Percentiles rank a stretch among this genome's conserved stretches.
phyloP scores from a whole-genome alignment of 2,329 filamentous ascomycete genomes.

The Thermoascus crustaceus region DNA sequence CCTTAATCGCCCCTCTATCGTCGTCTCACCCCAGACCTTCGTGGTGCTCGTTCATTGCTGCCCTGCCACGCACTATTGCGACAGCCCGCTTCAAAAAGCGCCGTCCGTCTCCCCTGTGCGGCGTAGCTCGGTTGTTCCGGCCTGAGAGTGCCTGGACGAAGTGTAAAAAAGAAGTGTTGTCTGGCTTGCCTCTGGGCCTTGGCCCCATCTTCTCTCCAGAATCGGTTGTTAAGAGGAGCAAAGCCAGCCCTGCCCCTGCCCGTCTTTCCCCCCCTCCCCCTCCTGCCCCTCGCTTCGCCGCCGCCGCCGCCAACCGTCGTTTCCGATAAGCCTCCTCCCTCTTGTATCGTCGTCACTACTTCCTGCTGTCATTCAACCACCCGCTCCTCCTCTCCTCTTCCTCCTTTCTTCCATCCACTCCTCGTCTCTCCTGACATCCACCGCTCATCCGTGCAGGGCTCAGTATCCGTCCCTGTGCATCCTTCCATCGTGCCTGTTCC shows the following conservation, averaged over 20 bases:
- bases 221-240: no score
- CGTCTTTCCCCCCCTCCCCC: constrained; percentile 4
- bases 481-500: constrained; percentile 8
- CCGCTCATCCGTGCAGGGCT: constrained; percentile 10
- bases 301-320: constrained; percentile 16
- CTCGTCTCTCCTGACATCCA: constrained; percentile 6
- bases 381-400: constrained; percentile 6
- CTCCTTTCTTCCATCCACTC: constrained; percentile 7
- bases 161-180: no score
- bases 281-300: constrained; percentile 15
- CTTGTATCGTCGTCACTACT: constrained; percentile 19
- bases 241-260: constrained; percentile 2
- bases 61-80: no score
- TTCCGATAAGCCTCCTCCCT: constrained; percentile 27
- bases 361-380: constrained; percentile 5
- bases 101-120: no score
- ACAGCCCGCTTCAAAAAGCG: no score
- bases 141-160: no score
- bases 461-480: constrained; percentile 8
- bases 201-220: no score
- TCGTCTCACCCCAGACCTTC: no score
- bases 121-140: no score
- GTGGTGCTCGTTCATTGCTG: no score
- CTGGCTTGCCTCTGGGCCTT: no score
- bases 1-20: no score